Conservation (phyloP, 768 basidiomycete species). For the Suillus discolor region DNA sequence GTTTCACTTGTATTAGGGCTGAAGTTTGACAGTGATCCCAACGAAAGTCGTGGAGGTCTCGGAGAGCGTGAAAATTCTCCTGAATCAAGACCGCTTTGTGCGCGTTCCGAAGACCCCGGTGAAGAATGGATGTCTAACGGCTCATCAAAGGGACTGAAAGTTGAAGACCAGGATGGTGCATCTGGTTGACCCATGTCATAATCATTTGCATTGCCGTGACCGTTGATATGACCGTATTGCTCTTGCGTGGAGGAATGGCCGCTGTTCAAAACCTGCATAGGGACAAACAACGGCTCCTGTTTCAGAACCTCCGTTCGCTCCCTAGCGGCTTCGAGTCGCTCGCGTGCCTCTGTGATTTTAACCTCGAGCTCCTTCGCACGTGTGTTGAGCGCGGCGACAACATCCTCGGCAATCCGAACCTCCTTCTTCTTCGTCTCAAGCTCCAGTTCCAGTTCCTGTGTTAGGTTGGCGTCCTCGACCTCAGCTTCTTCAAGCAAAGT, state of each 20-base stretch:
- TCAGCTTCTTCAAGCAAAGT: slow-evolving; percentile 47
- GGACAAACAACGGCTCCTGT: slow-evolving; percentile 42
- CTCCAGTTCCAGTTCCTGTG: slow-evolving; percentile 44
- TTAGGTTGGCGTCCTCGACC: slow-evolving; percentile 46
- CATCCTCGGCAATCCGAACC: slow-evolving; percentile 61
- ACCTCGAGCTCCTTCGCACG: slow-evolving; percentile 78
- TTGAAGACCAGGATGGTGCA: slow-evolving; percentile 23
- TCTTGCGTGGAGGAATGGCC: slow-evolving; percentile 12
- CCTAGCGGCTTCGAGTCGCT: slow-evolving; percentile 56
- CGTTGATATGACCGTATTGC: slow-evolving; percentile 10
- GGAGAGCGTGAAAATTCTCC: slow-evolving; percentile 24
- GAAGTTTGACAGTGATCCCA: slow-evolving; percentile 32
- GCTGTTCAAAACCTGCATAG: slow-evolving; percentile 23
- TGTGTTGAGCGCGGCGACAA: slow-evolving; percentile 59
- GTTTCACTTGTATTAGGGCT: slow-evolving; percentile 16
- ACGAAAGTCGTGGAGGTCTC: slow-evolving; percentile 32
- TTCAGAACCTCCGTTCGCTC: slow-evolving; percentile 56
- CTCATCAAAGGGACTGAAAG: slow-evolving; percentile 35
- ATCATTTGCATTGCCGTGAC: slow-evolving; percentile 13
- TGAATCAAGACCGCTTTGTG: slow-evolving; percentile 16
- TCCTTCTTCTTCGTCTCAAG: slow-evolving; percentile 62
- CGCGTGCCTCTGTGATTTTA: slow-evolving; percentile 62
- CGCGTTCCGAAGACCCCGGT: slow-evolving; percentile 16
- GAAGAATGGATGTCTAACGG: slow-evolving; percentile 20
- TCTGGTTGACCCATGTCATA: slow-evolving; percentile 19